These are phyloP conservation scores for Pseudogymnoascus sp. DNA, from an alignment of 2,329 filamentous ascomycete species.

Conservation along the genomic window DNA sequence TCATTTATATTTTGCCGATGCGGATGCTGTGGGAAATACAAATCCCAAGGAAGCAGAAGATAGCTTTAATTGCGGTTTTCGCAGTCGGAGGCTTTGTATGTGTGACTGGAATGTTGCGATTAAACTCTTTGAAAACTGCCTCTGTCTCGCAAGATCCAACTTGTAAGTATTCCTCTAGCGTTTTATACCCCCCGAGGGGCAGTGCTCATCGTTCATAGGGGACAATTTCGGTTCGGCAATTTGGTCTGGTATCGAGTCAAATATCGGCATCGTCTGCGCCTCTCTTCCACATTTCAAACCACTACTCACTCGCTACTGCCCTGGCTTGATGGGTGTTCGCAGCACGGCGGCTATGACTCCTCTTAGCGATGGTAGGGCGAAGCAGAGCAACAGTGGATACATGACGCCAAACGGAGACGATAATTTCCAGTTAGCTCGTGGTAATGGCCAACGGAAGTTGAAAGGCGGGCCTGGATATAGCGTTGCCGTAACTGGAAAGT, in stretches of 20 bases:
- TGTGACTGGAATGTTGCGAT: constrained; percentile 17
- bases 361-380: neutral
- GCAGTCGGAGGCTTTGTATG: constrained; percentile 21
- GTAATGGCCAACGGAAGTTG: neutral
- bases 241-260: constrained; percentile 4
- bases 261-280: neutral
- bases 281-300: constrained; percentile 4
- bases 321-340: constrained; percentile 1
- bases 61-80: constrained; percentile 19
- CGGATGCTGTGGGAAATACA: constrained; percentile 16
- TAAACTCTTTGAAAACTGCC: constrained; percentile 14
- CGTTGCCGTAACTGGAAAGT: neutral
- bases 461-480: neutral
- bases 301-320: constrained; percentile 2
- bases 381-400: neutral
- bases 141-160: constrained; percentile 13
- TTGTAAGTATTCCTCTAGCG: neutral
- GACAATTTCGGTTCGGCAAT: constrained; percentile 2
- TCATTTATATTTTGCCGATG: constrained; percentile 19
- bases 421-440: neutral
- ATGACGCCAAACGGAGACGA: neutral
- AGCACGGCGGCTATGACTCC: constrained; percentile 6
- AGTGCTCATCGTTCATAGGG: neutral
- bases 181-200: neutral
- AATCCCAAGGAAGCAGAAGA: constrained; percentile 19